Evolutionary conservation across 2,329 filamentous ascomycete species (phyloP).

Genomic region (Colletotrichum sp.): DNA sequence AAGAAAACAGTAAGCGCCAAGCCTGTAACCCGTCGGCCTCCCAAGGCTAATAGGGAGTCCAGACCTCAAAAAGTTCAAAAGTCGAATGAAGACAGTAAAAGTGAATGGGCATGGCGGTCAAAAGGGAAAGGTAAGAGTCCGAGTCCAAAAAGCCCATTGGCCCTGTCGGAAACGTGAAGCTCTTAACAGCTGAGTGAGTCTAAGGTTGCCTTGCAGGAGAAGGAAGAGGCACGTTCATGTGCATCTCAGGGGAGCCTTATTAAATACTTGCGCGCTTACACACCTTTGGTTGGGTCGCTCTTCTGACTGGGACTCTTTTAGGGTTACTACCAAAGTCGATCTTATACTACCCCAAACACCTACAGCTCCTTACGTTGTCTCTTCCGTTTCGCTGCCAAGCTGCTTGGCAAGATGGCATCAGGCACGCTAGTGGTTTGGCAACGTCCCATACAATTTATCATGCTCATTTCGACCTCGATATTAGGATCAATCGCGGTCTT

Average conservation of each 20-base stretch:
- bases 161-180: neutral
- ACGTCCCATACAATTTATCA: accelerated
- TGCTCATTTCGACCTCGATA: neutral
- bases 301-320: neutral
- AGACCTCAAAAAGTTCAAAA: neutral
- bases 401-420: neutral
- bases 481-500: neutral
- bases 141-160: neutral
- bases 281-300: neutral
- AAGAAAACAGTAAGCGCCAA: neutral
- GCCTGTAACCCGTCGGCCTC: neutral
- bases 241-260: neutral
- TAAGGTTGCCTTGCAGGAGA: neutral
- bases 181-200: neutral
- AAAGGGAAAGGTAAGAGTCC: neutral
- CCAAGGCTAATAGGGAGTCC: neutral
- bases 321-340: neutral
- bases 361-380: neutral
- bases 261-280: neutral
- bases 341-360: neutral
- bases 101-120: accelerated
- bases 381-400: neutral
- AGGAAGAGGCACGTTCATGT: neutral
- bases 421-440: neutral
- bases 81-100: neutral